These are phyloP conservation scores for Solanum appendiculatum DNA, from an alignment of 257 asterid species.

Conservation along the genomic window DNA sequence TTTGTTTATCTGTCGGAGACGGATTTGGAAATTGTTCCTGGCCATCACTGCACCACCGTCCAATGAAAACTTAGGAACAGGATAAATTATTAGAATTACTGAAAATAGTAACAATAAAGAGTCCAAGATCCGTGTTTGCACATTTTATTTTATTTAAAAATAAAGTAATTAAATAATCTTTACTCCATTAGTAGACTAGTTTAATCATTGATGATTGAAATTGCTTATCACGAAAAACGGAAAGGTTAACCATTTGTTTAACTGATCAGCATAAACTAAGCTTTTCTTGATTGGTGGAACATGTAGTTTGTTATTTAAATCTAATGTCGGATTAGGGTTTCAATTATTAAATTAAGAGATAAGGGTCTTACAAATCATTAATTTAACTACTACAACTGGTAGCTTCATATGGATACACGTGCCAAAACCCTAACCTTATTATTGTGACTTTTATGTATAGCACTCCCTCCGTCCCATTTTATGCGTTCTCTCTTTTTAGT, in stretches of 20 bases:
- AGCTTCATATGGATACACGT: constrained; percentile 8
- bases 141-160: not conserved
- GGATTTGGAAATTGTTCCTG: not conserved
- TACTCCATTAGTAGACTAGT: not conserved
- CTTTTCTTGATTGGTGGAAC: constrained; percentile 1
- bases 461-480: not conserved
- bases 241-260: not conserved
- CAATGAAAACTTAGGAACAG: not conserved
- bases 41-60: not conserved
- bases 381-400: not conserved
- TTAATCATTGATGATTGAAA: not conserved
- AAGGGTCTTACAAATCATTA: not conserved
- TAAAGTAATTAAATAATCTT: not conserved
- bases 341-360: not conserved
- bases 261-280: not conserved
- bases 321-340: not conserved
- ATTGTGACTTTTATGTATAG: not conserved
- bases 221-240: not conserved
- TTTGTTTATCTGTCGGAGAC: not conserved
- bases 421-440: constrained; percentile 12
- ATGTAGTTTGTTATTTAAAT: not conserved
- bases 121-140: constrained; percentile 1
- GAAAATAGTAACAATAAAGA: not conserved
- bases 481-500: not conserved
- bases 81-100: not conserved